A percentile compares a stretch with the other conserved stretches of the same genome.
Conservation (phyloP, 2,329 filamentous ascomycete species). For the Apiospora hydei region DNA sequence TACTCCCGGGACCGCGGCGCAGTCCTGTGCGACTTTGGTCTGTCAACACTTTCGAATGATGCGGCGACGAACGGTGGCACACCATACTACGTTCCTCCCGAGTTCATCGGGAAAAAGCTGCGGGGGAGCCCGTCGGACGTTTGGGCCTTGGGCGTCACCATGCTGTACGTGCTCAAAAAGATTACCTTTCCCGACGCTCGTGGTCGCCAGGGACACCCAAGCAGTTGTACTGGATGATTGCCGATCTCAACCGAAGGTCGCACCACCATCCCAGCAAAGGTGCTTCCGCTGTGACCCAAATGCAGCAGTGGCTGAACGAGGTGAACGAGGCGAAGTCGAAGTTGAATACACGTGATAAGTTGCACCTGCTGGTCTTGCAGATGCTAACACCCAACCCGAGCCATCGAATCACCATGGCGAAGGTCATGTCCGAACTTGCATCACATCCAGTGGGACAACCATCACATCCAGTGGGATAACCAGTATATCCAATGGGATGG, state of each 20-base stretch:
- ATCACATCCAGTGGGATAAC: neutral
- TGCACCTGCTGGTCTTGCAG: conserved; percentile 60
- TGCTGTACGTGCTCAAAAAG: conserved; percentile 65
- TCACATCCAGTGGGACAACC: no score
- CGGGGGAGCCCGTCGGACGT: conserved; percentile 64
- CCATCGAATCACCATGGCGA: conserved; percentile 62
- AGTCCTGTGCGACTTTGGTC: conserved; percentile 67
- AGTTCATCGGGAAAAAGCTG: conserved; percentile 63
- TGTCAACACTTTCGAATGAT: conserved; percentile 57
- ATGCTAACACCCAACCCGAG: conserved; percentile 61
- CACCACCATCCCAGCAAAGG: conserved; percentile 34
- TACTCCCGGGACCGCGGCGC: conserved; percentile 66
- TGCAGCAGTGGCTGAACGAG: conserved; percentile 64
- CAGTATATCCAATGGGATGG: neutral
- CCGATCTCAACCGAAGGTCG: conserved; percentile 57
- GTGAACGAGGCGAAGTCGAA: conserved; percentile 55
- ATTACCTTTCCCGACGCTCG: conserved; percentile 63
- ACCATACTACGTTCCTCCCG: conserved; percentile 67
- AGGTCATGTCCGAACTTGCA: conserved; percentile 53
- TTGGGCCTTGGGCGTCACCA: conserved; percentile 66
- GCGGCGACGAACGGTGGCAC: conserved; percentile 62
- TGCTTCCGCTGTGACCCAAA: conserved; percentile 54
- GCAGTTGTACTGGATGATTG: conserved; percentile 65
- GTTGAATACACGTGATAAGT: conserved; percentile 54
- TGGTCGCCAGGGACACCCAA: conserved; percentile 54